Conservation (phyloP, 2,329 filamentous ascomycete species). For the Colletotrichum acutatum region DNA sequence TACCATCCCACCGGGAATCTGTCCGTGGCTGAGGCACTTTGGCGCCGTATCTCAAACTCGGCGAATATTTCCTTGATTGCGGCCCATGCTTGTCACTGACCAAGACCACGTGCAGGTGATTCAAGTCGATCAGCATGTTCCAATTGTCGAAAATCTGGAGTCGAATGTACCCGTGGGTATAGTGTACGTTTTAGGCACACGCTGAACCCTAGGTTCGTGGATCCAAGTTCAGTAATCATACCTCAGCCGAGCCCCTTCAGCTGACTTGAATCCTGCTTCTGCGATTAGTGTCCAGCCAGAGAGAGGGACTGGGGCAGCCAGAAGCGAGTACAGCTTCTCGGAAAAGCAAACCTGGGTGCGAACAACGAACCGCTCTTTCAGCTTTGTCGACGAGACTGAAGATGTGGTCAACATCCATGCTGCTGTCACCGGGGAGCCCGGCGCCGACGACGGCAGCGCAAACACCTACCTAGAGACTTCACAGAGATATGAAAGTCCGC, state of each 20-base stretch:
- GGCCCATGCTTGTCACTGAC: not conserved
- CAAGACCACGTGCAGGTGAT: slow-evolving; percentile 5
- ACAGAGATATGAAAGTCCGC: not conserved
- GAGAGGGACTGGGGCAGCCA: slow-evolving; percentile 20
- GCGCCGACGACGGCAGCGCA: not conserved
- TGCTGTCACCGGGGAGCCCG: not conserved
- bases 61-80: slow-evolving; percentile 8
- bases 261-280: not conserved
- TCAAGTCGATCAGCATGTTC: slow-evolving; percentile 35
- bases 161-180: slow-evolving; percentile 42
- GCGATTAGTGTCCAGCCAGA: slow-evolving; percentile 12
- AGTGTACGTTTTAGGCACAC: slow-evolving; percentile 43
- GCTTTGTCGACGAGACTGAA: slow-evolving; percentile 44
- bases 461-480: slow-evolving; percentile 4
- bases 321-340: slow-evolving; percentile 38
- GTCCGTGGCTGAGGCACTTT: not conserved
- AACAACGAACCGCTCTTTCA: slow-evolving; percentile 39
- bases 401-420: slow-evolving; percentile 43
- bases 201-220: slow-evolving; percentile 41
- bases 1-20: not conserved
- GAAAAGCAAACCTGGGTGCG: slow-evolving; percentile 43
- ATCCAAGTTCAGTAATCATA: slow-evolving; percentile 9
- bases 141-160: slow-evolving; percentile 41
- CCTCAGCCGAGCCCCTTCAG: not conserved
- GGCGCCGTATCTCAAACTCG: not conserved